These are phyloP conservation scores for Boletus semigastroideus DNA, from an alignment of 1,284 basidiomycete genomes.

Conservation along the genomic window DNA sequence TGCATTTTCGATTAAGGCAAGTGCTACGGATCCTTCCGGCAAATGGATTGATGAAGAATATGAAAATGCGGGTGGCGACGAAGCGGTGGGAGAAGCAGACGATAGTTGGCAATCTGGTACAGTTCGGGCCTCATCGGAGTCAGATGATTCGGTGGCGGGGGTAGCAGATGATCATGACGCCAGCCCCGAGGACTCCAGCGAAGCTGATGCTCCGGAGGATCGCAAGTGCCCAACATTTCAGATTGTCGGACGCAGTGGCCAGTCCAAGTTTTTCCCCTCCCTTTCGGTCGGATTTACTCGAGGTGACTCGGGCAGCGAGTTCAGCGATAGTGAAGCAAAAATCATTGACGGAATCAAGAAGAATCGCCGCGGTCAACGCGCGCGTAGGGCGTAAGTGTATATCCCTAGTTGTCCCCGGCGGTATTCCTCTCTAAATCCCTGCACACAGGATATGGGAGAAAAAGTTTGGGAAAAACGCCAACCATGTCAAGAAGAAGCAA, in stretches of 20 bases:
- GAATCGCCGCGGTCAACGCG: slow-evolving; percentile 90
- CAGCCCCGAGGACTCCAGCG: slow-evolving; percentile 24
- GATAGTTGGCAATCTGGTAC: slow-evolving; percentile 66
- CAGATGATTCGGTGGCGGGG: slow-evolving; percentile 45
- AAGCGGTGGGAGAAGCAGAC: slow-evolving; percentile 30
- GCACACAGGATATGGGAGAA: slow-evolving; percentile 90
- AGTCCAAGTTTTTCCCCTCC: slow-evolving; percentile 86
- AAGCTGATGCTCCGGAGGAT: slow-evolving; percentile 12
- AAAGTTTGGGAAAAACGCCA: slow-evolving; percentile 89
- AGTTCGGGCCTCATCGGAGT: slow-evolving; percentile 34
- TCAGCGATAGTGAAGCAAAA: slow-evolving; percentile 65
- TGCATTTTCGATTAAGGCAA: background rate
- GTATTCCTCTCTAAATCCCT: slow-evolving; percentile 11
- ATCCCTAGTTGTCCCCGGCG: background rate
- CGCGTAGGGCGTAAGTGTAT: slow-evolving; percentile 80
- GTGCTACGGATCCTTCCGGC: slow-evolving; percentile 25
- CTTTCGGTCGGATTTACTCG: slow-evolving; percentile 83
- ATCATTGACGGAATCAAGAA: slow-evolving; percentile 65
- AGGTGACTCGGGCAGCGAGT: slow-evolving; percentile 79
- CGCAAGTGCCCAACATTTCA: slow-evolving; percentile 9
- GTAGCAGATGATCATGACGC: slow-evolving; percentile 33
- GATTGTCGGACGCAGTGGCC: slow-evolving; percentile 25
- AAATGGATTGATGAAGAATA: slow-evolving; percentile 34
- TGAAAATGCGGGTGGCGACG: slow-evolving; percentile 20
- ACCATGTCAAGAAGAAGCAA: slow-evolving; percentile 78